phyloP scores from a whole-genome alignment of 2,329 filamentous ascomycete genomes.

The Epichloe scottii region DNA sequence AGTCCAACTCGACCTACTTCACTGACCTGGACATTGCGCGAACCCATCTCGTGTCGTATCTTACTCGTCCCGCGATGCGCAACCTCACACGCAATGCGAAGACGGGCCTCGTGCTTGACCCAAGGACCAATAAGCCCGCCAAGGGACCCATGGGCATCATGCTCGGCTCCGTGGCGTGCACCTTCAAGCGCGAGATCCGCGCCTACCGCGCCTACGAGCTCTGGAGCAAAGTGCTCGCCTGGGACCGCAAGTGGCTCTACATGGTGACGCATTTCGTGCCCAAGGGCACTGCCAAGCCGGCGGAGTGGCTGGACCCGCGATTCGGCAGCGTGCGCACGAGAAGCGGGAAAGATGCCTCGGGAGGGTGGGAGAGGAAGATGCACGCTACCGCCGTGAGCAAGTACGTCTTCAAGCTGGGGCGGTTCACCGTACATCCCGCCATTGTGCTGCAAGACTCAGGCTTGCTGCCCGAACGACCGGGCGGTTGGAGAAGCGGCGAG shows the following conservation, averaged over 20 bases:
- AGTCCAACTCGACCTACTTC: constrained; percentile 78
- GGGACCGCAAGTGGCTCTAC: constrained; percentile 77
- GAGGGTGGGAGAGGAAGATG: constrained; percentile 48
- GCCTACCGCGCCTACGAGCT: constrained; percentile 60
- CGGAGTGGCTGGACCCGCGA: constrained; percentile 36
- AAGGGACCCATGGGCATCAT: constrained; percentile 47
- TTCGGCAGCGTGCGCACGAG: constrained; percentile 29
- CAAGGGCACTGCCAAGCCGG: constrained; percentile 43
- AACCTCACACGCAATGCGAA: constrained; percentile 8
- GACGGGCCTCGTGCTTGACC: constrained; percentile 34
- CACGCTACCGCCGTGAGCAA: constrained; percentile 63
- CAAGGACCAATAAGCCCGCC: constrained; percentile 33
- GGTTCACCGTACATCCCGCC: constrained; percentile 75
- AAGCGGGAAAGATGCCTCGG: constrained; percentile 22
- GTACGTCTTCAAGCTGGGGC: constrained; percentile 71
- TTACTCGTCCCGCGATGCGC: constrained; percentile 37
- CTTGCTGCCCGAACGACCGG: constrained; percentile 62
- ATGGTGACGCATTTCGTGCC: constrained; percentile 62
- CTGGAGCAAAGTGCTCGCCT: constrained; percentile 56
- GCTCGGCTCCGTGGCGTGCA: constrained; percentile 61
- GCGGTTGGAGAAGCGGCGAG: constrained; percentile 43
- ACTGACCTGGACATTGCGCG: constrained; percentile 74
- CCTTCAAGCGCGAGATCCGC: constrained; percentile 61
- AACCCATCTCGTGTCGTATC: constrained; percentile 62
- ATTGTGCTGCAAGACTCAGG: constrained; percentile 58